These are phyloP conservation scores for Oryza nivara DNA, from an alignment of 176 grass and related monocot genomes.

Conservation along the genomic window DNA sequence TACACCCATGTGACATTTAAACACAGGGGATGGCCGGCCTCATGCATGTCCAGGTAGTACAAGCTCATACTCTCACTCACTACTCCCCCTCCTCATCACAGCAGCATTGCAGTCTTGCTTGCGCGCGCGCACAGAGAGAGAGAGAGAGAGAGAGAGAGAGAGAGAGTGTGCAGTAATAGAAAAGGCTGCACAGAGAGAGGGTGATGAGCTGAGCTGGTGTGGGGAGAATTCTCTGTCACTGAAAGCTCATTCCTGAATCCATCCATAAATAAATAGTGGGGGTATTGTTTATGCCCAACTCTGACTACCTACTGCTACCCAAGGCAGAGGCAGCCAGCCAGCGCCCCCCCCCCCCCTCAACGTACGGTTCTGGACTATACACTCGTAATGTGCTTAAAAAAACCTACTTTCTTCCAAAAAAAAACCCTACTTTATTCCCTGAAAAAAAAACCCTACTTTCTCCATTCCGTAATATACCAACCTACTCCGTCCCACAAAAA, in stretches of 20 bases:
- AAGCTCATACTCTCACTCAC: constrained; percentile 1
- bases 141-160: constrained; percentile 2
- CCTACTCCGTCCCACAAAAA: too few species aligned
- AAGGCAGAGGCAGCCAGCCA: neutral
- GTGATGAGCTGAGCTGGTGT: constrained; percentile 22
- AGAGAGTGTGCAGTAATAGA: neutral
- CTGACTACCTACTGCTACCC: constrained; percentile 46
- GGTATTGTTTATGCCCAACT: constrained; percentile 43
- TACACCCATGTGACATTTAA: constrained; percentile 63
- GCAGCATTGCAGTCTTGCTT: neutral
- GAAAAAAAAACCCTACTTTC: too few species aligned
- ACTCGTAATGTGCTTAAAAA: neutral
- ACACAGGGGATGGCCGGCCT: constrained; percentile 25
- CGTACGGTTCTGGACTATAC: neutral
- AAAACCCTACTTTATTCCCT: too few species aligned
- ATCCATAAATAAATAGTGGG: constrained; percentile 38
- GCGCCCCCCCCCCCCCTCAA: neutral
- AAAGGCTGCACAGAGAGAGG: too few species aligned
- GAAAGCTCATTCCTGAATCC: constrained; percentile 53
- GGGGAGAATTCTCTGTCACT: constrained; percentile 30
- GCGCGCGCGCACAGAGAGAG: neutral
- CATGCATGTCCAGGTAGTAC: constrained; percentile 23
- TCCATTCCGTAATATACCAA: too few species aligned
- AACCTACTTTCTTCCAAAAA: too few species aligned
- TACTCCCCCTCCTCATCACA: constrained; percentile 14